Base-by-base conservation (phyloP, 495 filamentous ascomycete genomes). In the Poronia punctata region DNA sequence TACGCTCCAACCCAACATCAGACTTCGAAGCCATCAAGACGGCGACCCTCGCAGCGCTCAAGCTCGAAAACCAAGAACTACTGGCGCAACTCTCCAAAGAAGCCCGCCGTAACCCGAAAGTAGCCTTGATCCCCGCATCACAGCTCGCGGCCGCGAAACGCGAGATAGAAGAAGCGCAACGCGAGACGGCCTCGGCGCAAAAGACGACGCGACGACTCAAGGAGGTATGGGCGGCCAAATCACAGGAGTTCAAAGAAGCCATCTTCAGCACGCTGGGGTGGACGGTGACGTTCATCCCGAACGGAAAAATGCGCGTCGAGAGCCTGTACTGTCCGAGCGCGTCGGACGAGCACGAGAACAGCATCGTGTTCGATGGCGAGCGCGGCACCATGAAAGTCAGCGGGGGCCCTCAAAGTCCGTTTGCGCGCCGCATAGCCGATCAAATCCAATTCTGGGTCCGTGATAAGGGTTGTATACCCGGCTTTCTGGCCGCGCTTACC, bases 311-410 rank as follows among this genome's bases (percentile, higher is more conserved):
- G 53, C 76, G 83, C 10, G 83, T 94, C 35, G 88, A 87, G 19
- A 80, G 72, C 33, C 76, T 88, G 54, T 88, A 87, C 54, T 82
- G 82, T 49, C 78, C 84, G 1, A 78, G 74, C 4, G 42, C 61
- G 7, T 78, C 76, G 26, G 79, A 76, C 28, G 80, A 84, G 56
- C 74, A 85, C 59, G 85, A 87, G 71, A 93, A 90, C 47, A 87
- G 82, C 33, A 94, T 99, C 44, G 78, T 95, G 1, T 97, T 99
- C 63, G 92, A 99, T 65, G 93, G 90, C 16, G 90, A 97, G 62
- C 83, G 84, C 46, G 82, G 92, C 18, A 95, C 86, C 16, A 98
- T 98, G 92, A 97, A 97, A 69, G 83, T 97, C 43, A 82, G 80
- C 11, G 92, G 92, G 4, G 92, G 92, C 0, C 86, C 87, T 4